These are phyloP conservation scores for Arxiozyma heterogenica DNA, from an alignment of 1,139 yeast species.

Conservation along the genomic window DNA sequence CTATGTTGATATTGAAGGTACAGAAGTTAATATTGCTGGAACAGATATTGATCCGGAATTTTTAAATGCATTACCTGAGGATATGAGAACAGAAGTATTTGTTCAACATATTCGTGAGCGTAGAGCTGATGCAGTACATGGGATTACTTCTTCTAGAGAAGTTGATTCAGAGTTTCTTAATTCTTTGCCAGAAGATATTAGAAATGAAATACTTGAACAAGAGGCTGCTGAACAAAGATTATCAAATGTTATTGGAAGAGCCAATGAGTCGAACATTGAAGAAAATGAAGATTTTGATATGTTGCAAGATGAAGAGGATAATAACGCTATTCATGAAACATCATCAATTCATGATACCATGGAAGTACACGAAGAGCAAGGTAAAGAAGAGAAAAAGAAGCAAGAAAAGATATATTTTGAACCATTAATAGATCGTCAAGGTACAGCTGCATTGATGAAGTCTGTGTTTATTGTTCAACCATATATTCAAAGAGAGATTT, in stretches of 20 bases:
- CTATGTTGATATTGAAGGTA: conserved; percentile 66
- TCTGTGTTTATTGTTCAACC: conserved; percentile 69
- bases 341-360: conserved; percentile 17
- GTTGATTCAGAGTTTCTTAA: conserved; percentile 75
- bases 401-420: conserved; percentile 42
- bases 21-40: conserved; percentile 77
- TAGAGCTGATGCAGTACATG: conserved; percentile 40
- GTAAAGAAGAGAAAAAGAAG: conserved; percentile 24
- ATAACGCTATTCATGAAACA: conserved; percentile 14
- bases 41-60: conserved; percentile 91
- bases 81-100: conserved; percentile 86
- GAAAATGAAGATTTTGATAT: conserved; percentile 20
- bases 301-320: conserved; percentile 17
- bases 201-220: conserved; percentile 66
- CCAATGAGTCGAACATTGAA: conserved; percentile 22
- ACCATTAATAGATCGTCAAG: conserved; percentile 67
- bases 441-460: conserved; percentile 65
- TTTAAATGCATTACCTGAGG: conserved; percentile 83
- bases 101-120: conserved; percentile 75
- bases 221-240: conserved; percentile 45
- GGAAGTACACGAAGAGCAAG: conserved; percentile 10
- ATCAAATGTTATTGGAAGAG: conserved; percentile 21
- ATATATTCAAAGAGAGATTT: conserved; percentile 51
- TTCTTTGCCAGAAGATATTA: conserved; percentile 66
- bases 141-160: conserved; percentile 44